Conservation (phyloP, 176 grass and related monocot species). For the Avena insularis region DNA sequence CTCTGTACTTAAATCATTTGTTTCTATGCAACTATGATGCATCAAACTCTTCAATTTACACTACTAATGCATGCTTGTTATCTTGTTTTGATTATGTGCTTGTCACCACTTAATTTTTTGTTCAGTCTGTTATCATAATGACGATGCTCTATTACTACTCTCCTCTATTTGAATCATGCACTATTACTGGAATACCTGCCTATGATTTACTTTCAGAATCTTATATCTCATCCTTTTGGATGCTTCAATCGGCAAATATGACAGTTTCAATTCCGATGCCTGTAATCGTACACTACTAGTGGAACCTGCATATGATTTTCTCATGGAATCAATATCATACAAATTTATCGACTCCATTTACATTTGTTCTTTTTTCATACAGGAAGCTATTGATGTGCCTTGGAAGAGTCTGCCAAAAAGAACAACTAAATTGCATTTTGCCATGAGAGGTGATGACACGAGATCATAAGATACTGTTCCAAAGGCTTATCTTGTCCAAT, state of each 20-base stretch:
- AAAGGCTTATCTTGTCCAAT: neutral
- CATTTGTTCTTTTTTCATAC: conserved; percentile 8
- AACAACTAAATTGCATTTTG: conserved; percentile 76
- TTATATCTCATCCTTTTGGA: neutral
- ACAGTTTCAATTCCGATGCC: neutral
- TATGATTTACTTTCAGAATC: neutral
- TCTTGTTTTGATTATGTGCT: conserved; percentile 4
- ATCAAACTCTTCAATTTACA: neutral
- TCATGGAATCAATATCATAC: neutral
- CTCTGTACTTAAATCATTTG: neutral
- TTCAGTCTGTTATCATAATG: neutral
- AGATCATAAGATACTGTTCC: neutral
- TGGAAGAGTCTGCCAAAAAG: conserved; percentile 78
- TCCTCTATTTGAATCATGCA: neutral
- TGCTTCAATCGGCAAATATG: conserved; percentile 10
- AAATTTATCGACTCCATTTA: neutral
- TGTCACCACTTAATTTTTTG: neutral
- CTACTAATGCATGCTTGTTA: neutral
- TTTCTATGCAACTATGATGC: neutral
- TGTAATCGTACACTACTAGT: neutral
- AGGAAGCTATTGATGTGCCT: conserved; percentile 82
- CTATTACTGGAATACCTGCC: neutral
- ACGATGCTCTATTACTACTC: neutral
- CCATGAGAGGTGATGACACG: conserved; percentile 68
- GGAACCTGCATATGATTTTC: neutral